phyloP scores from a whole-genome alignment of 1,139 yeast genomes.

The Geotrichum cucujoidarum region DNA sequence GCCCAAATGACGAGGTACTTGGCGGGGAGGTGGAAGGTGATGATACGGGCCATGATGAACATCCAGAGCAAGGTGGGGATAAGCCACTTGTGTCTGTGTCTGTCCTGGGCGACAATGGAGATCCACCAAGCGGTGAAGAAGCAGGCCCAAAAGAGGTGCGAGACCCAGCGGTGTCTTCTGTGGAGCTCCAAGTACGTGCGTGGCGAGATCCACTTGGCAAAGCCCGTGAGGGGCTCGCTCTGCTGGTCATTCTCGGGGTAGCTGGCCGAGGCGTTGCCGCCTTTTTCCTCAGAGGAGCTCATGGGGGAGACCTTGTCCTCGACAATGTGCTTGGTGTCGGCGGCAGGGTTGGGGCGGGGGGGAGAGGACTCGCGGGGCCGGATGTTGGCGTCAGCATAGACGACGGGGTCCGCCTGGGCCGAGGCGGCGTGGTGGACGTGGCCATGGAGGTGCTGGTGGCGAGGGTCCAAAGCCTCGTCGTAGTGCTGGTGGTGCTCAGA shows the following conservation, averaged over 20 bases:
- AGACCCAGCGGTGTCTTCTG: conserved; percentile 27
- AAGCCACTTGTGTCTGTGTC: conserved; percentile 55
- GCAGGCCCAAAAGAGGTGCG: conserved; percentile 32
- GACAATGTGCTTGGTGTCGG: conserved; percentile 3
- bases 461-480: conserved; percentile 15
- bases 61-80: conserved; percentile 59
- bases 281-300: background rate
- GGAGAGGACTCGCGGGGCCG: conserved; percentile 26
- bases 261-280: background rate
- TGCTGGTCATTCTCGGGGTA: too few species aligned
- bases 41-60: conserved; percentile 49
- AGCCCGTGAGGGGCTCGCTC: background rate
- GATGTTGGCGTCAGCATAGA: conserved; percentile 27
- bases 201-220: background rate
- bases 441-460: conserved; percentile 29
- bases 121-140: conserved; percentile 69
- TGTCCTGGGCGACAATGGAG: conserved; percentile 50
- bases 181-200: background rate
- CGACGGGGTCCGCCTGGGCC: conserved; percentile 28
- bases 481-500: background rate
- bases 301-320: conserved; percentile 1
- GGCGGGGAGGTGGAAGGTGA: conserved; percentile 51
- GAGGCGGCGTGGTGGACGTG: conserved; percentile 28
- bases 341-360: conserved; percentile 13
- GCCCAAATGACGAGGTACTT: conserved; percentile 33